Percentiles rank a stretch among this genome's conserved stretches.
phyloP scores from a whole-genome alignment of 2,329 filamentous ascomycete genomes.

The Aspergillus tanneri region DNA sequence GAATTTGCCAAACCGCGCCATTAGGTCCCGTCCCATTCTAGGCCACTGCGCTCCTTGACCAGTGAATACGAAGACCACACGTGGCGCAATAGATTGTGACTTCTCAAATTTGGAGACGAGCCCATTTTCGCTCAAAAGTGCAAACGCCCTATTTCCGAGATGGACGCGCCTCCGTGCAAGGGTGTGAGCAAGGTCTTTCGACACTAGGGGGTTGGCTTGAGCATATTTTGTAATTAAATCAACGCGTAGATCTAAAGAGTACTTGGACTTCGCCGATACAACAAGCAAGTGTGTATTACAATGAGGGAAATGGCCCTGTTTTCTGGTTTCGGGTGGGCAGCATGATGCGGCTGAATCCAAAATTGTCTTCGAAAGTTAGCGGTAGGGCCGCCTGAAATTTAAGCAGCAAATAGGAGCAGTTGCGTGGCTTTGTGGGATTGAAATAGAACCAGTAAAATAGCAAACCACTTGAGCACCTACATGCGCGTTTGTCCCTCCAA shows the following conservation, averaged over 20 bases:
- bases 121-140: constrained; percentile 3
- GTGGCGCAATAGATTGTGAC: not conserved
- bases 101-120: constrained; percentile 7
- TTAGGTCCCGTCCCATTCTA: constrained; percentile 32
- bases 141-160: constrained; percentile 16
- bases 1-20: constrained; percentile 22
- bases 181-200: constrained; percentile 18
- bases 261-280: constrained; percentile 17
- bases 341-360: constrained; percentile 13
- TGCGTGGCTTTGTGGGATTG: no score
- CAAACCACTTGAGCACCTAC: constrained; percentile 2
- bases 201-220: not conserved
- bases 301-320: not conserved
- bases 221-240: constrained; percentile 9
- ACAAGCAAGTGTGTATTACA: constrained; percentile 10
- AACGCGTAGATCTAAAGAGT: constrained; percentile 14
- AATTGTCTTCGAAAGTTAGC: constrained; percentile 5
- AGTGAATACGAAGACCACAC: constrained; percentile 32
- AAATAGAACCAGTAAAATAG: not conserved
- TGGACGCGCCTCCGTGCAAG: constrained; percentile 17
- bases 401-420: not conserved
- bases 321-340: not conserved
- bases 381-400: no score
- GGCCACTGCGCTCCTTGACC: constrained; percentile 41
- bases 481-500: constrained; percentile 28